Conservation (phyloP, 1,139 yeast species). For the Sugiyamaella grinbergsii region DNA sequence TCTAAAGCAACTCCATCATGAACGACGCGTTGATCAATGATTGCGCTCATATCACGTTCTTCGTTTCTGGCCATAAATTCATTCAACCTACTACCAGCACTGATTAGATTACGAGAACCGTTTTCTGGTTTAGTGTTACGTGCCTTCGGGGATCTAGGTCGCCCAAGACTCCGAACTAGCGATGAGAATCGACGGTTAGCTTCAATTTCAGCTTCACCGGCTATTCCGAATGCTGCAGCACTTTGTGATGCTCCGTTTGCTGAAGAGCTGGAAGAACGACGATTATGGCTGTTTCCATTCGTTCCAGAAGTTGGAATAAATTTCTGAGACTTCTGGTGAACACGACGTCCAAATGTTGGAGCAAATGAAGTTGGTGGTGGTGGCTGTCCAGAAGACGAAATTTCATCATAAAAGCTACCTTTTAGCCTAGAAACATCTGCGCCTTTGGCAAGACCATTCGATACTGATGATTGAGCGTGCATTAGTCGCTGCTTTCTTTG, state of each 20-base stretch:
- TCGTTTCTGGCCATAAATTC: constrained; percentile 78
- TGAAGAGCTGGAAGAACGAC: constrained; percentile 7
- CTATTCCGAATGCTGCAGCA: constrained; percentile 9
- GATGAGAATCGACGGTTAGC: constrained; percentile 30
- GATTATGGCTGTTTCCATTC: constrained; percentile 4
- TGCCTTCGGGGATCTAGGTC: constrained; percentile 29
- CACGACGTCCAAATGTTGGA: constrained; percentile 15
- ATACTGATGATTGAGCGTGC: constrained; percentile 12
- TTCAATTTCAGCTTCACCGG: constrained; percentile 28
- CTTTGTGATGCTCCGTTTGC: constrained; percentile 2
- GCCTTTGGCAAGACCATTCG: constrained; percentile 1
- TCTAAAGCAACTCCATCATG: constrained; percentile 69
- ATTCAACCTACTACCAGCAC: constrained; percentile 47
- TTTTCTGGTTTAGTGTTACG: neutral
- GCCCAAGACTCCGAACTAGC: constrained; percentile 33
- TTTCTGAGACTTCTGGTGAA: constrained; percentile 12
- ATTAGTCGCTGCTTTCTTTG: constrained; percentile 31
- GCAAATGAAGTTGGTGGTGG: constrained; percentile 17
- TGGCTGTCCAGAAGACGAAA: constrained; percentile 15
- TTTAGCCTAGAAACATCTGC: constrained; percentile 15
- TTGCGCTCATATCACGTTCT: constrained; percentile 52
- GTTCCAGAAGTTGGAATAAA: neutral
- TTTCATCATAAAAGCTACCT: constrained; percentile 16
- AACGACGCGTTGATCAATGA: constrained; percentile 52
- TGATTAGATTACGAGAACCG: constrained; percentile 3